phyloP scores from a whole-genome alignment of 208 protist species.

The Perkinsela sp. region DNA sequence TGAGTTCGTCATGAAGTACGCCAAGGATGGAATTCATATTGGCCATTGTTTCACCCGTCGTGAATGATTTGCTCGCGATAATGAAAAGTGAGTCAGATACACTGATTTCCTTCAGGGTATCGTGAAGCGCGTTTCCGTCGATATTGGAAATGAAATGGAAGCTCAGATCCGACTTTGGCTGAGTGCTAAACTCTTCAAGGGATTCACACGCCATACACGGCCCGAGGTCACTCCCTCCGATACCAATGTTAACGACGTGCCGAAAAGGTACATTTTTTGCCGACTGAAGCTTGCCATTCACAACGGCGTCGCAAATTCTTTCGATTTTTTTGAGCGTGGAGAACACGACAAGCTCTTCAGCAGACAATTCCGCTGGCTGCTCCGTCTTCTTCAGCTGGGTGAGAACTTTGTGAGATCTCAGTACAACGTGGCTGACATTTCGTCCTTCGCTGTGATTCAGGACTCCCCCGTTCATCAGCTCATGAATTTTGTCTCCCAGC shows the following conservation, averaged over 20 bases:
- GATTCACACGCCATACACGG: slow-evolving; percentile 76
- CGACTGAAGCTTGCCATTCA: slow-evolving; percentile 66
- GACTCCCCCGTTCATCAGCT: slow-evolving; percentile 72
- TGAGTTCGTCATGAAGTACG: slow-evolving; percentile 24
- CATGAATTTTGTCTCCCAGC: slow-evolving; percentile 24
- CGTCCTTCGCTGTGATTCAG: slow-evolving; percentile 80
- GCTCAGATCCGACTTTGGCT: slow-evolving; percentile 21
- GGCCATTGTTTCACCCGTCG: slow-evolving; percentile 81
- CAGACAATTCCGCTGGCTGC: slow-evolving; percentile 58
- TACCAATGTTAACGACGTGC: slow-evolving; percentile 87
- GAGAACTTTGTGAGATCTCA: slow-evolving; percentile 52
- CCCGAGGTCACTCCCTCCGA: slow-evolving; percentile 83
- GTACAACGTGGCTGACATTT: slow-evolving; percentile 75
- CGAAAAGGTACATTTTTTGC: slow-evolving; percentile 71
- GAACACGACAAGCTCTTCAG: slow-evolving; percentile 81
- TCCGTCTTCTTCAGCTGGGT: slow-evolving; percentile 2
- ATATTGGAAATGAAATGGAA: slow-evolving; percentile 87
- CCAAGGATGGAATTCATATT: slow-evolving; percentile 65
- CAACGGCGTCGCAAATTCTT: slow-evolving; percentile 45
- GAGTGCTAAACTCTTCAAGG: slow-evolving; percentile 37
- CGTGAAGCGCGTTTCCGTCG: slow-evolving; percentile 77
- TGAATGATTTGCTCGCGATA: slow-evolving; percentile 88
- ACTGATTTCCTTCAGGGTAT: slow-evolving; percentile 41
- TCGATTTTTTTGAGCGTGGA: slow-evolving; percentile 69
- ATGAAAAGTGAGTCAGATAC: slow-evolving; percentile 81